Evolutionary conservation across 306 rosid species (phyloP), one percentile per base, ranked within the genome.

Genomic region (Echinosophora koreensis): DNA sequence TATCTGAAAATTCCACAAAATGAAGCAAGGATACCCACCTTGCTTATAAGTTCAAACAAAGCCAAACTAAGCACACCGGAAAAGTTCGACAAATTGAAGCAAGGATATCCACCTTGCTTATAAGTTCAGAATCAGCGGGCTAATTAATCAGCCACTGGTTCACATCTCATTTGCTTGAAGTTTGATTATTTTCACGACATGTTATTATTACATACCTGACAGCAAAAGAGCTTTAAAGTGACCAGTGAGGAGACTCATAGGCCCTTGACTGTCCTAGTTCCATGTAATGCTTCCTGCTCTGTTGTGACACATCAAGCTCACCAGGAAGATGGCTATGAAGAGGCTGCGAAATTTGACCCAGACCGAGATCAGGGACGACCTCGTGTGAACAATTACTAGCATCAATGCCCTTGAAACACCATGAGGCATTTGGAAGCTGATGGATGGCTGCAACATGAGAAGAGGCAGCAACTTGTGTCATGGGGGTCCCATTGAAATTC

Each of bases 381-480:
- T 82, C 84, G 4, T 83, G 84, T 0, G 91, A 77, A 69, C 87
- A 82, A 74, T 88, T 77, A 63, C 76, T 61, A 14, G 87, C 66
- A 82, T 86, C 95, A 14, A 87, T 71, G 52, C 86, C 89, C 82
- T 93, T 93, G 77, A 85, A 75, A 59, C 86, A 88, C 98, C 97
- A 91, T 0, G 86, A 76, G 44, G 79, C 34, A 68, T 80, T 84
- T 5, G 89, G 86, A 69, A 89, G 85, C 47, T 92, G 91, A 78
- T 84, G 79, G 67, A 76, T 66, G 4, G 80, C 54, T 46, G 84
- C 81, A 78, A 76, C 87, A 42, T 83, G 85, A 70, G 90, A 73
- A n/a, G 94, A 61, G 63, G 85, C 55, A 67, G 84, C 59, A 52
- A 86, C 74, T 66, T 84, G 92, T 35, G 87, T 84, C 87, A 85